These are phyloP conservation scores for Backusella westeae DNA, from an alignment of 192 early-diverging fungal genomes.

Conservation along the genomic window DNA sequence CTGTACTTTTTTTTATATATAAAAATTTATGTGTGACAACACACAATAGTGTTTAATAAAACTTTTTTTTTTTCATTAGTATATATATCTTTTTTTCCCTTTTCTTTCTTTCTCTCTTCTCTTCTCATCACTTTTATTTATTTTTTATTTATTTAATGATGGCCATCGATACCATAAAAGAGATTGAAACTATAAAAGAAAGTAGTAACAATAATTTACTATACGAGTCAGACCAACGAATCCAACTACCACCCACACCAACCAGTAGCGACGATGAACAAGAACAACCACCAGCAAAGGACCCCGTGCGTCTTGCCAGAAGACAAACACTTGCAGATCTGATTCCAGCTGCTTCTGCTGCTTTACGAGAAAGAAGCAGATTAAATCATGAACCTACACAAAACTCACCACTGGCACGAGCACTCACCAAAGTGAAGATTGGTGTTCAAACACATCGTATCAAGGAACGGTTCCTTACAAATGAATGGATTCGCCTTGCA, in stretches of 20 bases:
- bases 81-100: neutral
- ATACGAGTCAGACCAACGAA: neutral
- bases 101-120: neutral
- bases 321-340: constrained; percentile 25
- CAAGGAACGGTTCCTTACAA: constrained; percentile 26
- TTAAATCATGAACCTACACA: neutral
- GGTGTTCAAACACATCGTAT: constrained; percentile 30
- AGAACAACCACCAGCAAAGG: neutral
- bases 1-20: neutral
- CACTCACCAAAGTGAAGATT: constrained; percentile 24
- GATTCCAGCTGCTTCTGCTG: constrained; percentile 28
- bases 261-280: constrained; percentile 4
- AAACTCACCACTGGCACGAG: constrained; percentile 20
- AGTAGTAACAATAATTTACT: neutral
- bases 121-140: neutral
- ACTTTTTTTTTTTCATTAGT: constrained; percentile 1
- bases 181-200: neutral
- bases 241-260: neutral
- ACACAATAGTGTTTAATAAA: neutral
- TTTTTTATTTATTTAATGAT: neutral
- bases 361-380: neutral
- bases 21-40: neutral
- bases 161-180: neutral
- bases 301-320: neutral
- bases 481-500: constrained; percentile 38